A percentile compares a stretch with the other conserved stretches of the same genome.
phyloP scores from a whole-genome alignment of 2,329 filamentous ascomycete species.

The Hysterium pulicare region DNA sequence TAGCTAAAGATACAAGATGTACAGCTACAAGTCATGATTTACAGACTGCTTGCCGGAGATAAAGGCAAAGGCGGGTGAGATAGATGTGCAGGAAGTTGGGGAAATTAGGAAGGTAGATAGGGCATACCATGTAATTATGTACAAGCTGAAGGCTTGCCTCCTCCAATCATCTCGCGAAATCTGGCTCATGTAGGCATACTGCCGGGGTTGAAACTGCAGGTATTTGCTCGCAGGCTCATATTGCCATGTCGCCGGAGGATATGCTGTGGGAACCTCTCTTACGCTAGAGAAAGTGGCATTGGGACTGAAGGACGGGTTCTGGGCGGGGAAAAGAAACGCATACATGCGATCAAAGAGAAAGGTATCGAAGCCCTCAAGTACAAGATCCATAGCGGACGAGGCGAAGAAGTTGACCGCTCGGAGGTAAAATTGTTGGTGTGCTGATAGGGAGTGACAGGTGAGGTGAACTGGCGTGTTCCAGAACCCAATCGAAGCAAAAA shows the following conservation, averaged over 20 bases:
- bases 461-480: no score
- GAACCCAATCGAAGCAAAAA: no score
- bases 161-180: slow-evolving; percentile 74
- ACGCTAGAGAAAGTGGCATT: slow-evolving; percentile 58
- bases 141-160: slow-evolving; percentile 73
- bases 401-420: slow-evolving; percentile 3
- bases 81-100: neutral
- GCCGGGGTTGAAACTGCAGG: slow-evolving; percentile 65
- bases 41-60: slow-evolving; percentile 12
- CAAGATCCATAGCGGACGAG: slow-evolving; percentile 73
- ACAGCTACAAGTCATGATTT: neutral
- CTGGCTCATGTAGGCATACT: slow-evolving; percentile 75
- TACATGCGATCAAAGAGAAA: slow-evolving; percentile 79
- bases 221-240: slow-evolving; percentile 72
- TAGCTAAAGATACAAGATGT: neutral
- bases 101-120: slow-evolving; percentile 1
- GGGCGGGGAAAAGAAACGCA: slow-evolving; percentile 62
- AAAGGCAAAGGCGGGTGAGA: neutral
- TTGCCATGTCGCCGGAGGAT: slow-evolving; percentile 48
- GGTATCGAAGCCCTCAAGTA: slow-evolving; percentile 81
- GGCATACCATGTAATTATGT: slow-evolving; percentile 77
- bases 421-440: no score
- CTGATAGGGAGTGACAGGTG: no score
- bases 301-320: slow-evolving; percentile 42
- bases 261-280: slow-evolving; percentile 34